These are phyloP conservation scores for Endoconidiophora laricicola DNA, from an alignment of 2,329 filamentous ascomycete genomes.

Conservation along the genomic window DNA sequence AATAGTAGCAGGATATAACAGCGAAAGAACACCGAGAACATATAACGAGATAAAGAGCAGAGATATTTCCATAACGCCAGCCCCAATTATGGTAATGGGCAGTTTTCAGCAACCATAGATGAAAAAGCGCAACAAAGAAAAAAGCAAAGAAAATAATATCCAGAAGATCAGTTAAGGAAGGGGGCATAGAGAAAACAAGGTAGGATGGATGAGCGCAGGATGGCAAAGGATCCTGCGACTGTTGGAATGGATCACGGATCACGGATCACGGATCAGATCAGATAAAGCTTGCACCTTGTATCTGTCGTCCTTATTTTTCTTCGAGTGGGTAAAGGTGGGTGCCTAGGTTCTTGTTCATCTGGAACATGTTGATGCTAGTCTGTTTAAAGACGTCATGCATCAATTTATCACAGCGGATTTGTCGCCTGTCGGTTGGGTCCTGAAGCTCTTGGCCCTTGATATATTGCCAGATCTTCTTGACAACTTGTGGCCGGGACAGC, in stretches of 20 bases:
- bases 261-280: too few species aligned
- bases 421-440: slow-evolving; percentile 77
- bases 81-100: neutral
- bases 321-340: slow-evolving; percentile 77
- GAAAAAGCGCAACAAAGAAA: neutral
- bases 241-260: neutral
- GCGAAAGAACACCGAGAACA: neutral
- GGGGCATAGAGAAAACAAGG: neutral
- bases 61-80: neutral
- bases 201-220: neutral
- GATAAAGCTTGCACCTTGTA: too few species aligned
- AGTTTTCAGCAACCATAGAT: neutral
- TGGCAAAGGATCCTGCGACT: neutral
- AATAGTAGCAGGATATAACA: neutral
- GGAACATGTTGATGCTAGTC: slow-evolving; percentile 92
- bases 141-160: neutral
- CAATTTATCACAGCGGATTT: slow-evolving; percentile 81
- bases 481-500: slow-evolving; percentile 85
- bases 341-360: slow-evolving; percentile 93
- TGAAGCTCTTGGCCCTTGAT: slow-evolving; percentile 81
- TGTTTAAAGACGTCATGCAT: slow-evolving; percentile 88
- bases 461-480: slow-evolving; percentile 92
- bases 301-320: slow-evolving; percentile 31
- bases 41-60: neutral
- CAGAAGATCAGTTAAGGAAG: neutral